Evolutionary conservation across 2,329 filamentous ascomycete genomes (phyloP).

Genomic region (Simplicillium aogashimaense): DNA sequence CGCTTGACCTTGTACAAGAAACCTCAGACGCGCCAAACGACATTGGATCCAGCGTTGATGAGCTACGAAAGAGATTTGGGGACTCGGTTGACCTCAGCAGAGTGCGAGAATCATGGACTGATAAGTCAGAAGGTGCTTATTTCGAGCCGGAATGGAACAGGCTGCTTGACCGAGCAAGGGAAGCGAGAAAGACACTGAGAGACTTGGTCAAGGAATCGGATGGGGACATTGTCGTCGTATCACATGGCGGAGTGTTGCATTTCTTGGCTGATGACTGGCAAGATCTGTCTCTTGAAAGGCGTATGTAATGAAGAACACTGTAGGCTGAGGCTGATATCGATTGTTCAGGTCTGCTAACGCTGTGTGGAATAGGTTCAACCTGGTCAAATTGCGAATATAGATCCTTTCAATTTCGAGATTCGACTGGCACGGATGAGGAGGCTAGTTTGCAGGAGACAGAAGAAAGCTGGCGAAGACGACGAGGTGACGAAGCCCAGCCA

Average conservation of each 20-base stretch:
- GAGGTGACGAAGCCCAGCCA: neutral
- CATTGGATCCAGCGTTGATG: conserved; percentile 44
- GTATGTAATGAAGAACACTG: conserved; percentile 13
- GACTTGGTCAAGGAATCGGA: conserved; percentile 34
- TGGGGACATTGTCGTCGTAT: conserved; percentile 57
- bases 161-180: conserved; percentile 29
- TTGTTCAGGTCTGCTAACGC: too few species aligned
- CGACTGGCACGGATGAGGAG: conserved; percentile 25
- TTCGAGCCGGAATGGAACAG: conserved; percentile 30
- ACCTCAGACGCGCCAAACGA: conserved; percentile 61
- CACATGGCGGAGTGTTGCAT: conserved; percentile 68
- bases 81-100: conserved; percentile 42
- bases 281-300: conserved; percentile 29
- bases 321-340: too few species aligned
- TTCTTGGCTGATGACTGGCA: conserved; percentile 68
- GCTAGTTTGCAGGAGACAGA: neutral
- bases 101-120: conserved; percentile 56
- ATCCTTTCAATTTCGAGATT: conserved; percentile 45
- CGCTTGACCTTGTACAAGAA: conserved; percentile 64
- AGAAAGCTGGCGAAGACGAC: neutral
- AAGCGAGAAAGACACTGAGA: conserved; percentile 44
- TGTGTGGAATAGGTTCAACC: conserved; percentile 33
- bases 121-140: conserved; percentile 32
- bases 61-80: conserved; percentile 47
- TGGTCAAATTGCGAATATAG: conserved; percentile 60